Base-by-base conservation (phyloP, 2,329 filamentous ascomycete genomes). In the Trichothecium roseum region DNA sequence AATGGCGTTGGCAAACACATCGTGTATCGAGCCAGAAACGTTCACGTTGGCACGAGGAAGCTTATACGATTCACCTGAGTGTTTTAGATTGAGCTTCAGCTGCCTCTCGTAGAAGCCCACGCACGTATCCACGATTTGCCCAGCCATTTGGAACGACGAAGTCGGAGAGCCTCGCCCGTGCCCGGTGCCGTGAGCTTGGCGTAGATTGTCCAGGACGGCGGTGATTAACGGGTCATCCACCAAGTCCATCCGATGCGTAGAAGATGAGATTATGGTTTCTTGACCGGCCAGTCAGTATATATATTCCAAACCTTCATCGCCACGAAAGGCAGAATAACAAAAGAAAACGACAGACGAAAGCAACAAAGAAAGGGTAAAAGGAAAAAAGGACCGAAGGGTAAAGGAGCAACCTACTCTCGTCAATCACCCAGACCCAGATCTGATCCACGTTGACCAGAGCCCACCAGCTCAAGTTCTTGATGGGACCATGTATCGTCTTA, bases 381-480 rank as follows among this genome's bases (percentile, higher is more conserved):
- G n/a, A n/a, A n/a, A n/a, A n/a, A n/a, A n/a, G 4, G 18, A n/a
- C 1, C 9, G 4, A 17, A 12, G 30, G 13, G 30, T 32, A 7
- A 10, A 24, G 20, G 20, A 10, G 20, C 20, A 8, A 30, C 39
- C 4, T 12, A 46, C 44, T 40, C 5, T 41, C 28, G 8, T 27
- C 36, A 16, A 46, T 37, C 0, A 36, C 30, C 44, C 44, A 46
- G 16, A 42, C n/a, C 44, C 42, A 46, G 3, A 46, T 37, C n/a
- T 46, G 40, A n/a, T 39, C 36, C 5, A 46, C 43, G 16, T 36
- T 29, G 3, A 45, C 15, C 14, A 45, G 5, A 3, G 35, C 17
- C 37, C 40, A 42, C 6, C 14, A 5, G n/a, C 3, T 12, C 28
- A 22, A 5, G 5, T 8, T 22, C 6, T 14, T 26, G n/a, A 26